phyloP scores from a whole-genome alignment of 768 basidiomycete species.

The Auriscalpium microsporum region DNA sequence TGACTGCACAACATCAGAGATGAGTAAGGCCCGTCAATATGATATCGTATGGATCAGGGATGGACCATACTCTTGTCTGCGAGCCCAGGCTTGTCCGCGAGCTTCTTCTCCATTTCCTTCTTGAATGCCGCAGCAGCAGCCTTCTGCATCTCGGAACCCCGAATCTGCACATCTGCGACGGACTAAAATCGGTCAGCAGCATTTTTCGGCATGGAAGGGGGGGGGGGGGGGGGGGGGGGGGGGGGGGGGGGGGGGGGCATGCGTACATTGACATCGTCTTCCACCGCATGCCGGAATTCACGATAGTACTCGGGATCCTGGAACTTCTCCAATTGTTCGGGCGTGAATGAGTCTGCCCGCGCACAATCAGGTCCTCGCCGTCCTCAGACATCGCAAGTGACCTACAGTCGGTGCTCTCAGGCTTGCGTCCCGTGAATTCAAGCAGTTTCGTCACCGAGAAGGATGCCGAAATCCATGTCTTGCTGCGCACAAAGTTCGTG shows the following conservation, averaged over 20 bases:
- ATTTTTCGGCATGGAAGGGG: too few relatives aligned
- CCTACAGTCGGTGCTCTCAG: conserved; percentile 2
- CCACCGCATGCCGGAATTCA: conserved; percentile 13
- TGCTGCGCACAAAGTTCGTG: conserved; percentile 18
- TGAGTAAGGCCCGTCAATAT: background rate
- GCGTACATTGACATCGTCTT: conserved; percentile 17
- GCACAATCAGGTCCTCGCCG: background rate
- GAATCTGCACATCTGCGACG: conserved; percentile 4
- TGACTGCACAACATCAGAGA: conserved; percentile 5
- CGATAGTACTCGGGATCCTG: conserved; percentile 12
- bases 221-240: too few relatives aligned
- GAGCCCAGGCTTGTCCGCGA: conserved; percentile 19
- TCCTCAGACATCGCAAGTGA: background rate
- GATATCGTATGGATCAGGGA: background rate
- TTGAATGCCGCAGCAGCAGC: conserved; percentile 9
- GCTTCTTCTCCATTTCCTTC: conserved; percentile 17
- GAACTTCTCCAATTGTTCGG: conserved; percentile 15
- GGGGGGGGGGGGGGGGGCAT: background rate
- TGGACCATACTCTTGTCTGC: conserved; percentile 12
- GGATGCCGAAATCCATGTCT: conserved; percentile 14
- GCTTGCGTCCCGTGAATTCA: conserved; percentile 6
- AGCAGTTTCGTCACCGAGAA: conserved; percentile 5
- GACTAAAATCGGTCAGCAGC: conserved; percentile 5
- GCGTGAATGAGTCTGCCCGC: conserved; percentile 15
- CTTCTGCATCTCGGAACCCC: conserved; percentile 13